Conservation (phyloP, 73 alveolate genomes). For the Vitrella brassicaformis region DNA sequence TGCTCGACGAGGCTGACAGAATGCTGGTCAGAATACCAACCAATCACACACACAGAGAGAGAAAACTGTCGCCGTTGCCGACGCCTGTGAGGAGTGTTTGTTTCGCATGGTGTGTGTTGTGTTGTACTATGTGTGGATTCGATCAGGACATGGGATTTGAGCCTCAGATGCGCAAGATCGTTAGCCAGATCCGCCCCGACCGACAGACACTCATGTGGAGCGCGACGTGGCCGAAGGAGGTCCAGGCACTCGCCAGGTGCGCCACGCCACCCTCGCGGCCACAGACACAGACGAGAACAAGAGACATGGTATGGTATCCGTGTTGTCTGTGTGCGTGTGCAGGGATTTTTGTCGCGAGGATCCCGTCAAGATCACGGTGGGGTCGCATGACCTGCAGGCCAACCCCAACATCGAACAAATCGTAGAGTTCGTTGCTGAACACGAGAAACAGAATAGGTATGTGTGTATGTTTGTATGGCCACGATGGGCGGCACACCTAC, state of each 20-base stretch:
- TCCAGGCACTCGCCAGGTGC: no score
- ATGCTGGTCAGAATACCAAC: no score
- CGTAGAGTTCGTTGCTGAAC: slow-evolving; percentile 40
- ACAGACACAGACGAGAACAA: no score
- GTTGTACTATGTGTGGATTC: no score
- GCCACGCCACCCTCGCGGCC: no score
- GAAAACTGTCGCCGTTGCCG: slow-evolving; percentile 2
- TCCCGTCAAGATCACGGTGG: neutral
- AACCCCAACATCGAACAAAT: slow-evolving; percentile 40
- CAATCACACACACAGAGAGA: no score
- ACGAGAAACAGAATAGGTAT: slow-evolving; percentile 37
- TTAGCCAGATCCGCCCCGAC: slow-evolving; percentile 45
- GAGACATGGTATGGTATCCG: no score
- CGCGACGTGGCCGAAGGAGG: slow-evolving; percentile 24
- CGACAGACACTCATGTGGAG: slow-evolving; percentile 61
- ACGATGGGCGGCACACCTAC: no score
- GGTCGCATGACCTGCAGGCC: slow-evolving; percentile 7
- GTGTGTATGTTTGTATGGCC: no score
- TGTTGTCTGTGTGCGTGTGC: no score
- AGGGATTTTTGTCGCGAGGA: neutral
- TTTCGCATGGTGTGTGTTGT: no score
- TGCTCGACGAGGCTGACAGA: slow-evolving; percentile 83
- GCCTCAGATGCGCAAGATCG: slow-evolving; percentile 44
- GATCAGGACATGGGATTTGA: slow-evolving; percentile 76
- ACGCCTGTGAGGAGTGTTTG: neutral